Conservation (phyloP, 202 grass and related monocot species). For the Digitaria exilis region DNA sequence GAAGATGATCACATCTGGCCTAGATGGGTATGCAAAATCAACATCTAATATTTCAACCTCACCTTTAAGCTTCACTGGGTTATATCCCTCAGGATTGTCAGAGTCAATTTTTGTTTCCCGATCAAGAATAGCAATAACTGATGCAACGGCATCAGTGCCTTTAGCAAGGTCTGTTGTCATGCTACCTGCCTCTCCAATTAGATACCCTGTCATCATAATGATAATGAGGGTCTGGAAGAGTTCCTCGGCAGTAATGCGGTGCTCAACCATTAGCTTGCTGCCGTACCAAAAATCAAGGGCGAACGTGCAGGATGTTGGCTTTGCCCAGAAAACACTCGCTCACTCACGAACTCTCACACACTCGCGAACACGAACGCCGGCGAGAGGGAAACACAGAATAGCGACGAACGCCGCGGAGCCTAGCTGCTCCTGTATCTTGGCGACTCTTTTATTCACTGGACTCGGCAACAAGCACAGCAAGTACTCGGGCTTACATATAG, state of each 20-base stretch:
- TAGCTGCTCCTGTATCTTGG: too few relatives aligned
- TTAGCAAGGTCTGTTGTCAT: slow-evolving; percentile 87
- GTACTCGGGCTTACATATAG: too few relatives aligned
- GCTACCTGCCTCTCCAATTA: slow-evolving; percentile 76
- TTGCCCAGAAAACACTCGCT: too few relatives aligned
- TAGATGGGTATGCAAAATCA: slow-evolving; percentile 71
- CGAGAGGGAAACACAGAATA: too few relatives aligned
- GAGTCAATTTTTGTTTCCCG: slow-evolving; percentile 65
- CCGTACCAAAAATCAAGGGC: slow-evolving; percentile 81
- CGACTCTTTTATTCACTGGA: too few relatives aligned
- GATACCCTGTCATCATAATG: slow-evolving; percentile 66
- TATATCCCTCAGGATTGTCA: slow-evolving; percentile 50
- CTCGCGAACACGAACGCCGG: too few relatives aligned
- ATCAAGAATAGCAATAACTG: slow-evolving; percentile 72
- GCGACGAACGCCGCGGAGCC: too few relatives aligned
- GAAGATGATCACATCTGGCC: slow-evolving; percentile 60
- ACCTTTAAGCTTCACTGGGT: slow-evolving; percentile 48
- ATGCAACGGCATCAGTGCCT: slow-evolving; percentile 60
- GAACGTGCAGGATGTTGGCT: slow-evolving; percentile 63
- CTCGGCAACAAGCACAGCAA: too few relatives aligned
- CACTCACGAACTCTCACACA: too few relatives aligned
- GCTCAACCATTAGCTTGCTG: slow-evolving; percentile 52
- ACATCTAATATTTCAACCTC: slow-evolving; percentile 58
- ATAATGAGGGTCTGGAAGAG: slow-evolving; percentile 78
- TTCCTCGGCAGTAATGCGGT: slow-evolving; percentile 44